phyloP scores from a whole-genome alignment of 441 rosid species.

The Rhodomyrtus psidioides region DNA sequence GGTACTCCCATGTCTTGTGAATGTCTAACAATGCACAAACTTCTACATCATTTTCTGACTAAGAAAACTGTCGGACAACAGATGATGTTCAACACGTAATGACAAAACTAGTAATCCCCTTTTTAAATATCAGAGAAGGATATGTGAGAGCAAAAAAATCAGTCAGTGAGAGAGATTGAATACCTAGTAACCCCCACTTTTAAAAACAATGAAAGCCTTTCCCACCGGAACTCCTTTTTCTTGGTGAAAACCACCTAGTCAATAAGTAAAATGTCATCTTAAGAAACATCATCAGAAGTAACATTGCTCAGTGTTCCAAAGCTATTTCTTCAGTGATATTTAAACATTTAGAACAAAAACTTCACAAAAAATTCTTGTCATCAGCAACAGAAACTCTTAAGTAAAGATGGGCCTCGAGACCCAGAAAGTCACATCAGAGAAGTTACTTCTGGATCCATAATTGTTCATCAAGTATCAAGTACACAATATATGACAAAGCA shows the following conservation, averaged over 20 bases:
- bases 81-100: neutral
- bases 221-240: slow-evolving; percentile 87
- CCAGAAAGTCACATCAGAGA: neutral
- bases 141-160: neutral
- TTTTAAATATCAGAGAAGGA: neutral
- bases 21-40: neutral
- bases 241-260: slow-evolving; percentile 66
- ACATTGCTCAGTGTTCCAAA: neutral
- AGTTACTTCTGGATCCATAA: neutral
- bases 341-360: neutral
- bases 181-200: slow-evolving; percentile 65
- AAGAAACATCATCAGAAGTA: neutral
- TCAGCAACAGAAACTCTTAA: neutral
- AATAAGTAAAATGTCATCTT: neutral
- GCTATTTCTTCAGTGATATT: neutral
- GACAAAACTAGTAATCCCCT: neutral
- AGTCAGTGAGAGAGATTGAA: neutral
- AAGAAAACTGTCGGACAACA: neutral
- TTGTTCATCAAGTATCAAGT: neutral
- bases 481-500: neutral
- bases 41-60: neutral
- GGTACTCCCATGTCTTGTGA: neutral
- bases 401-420: neutral
- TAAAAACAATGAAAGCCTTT: slow-evolving; percentile 67
- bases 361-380: neutral